Base-by-base conservation (phyloP, 345 rosid species). In the Syzygium jambos region DNA sequence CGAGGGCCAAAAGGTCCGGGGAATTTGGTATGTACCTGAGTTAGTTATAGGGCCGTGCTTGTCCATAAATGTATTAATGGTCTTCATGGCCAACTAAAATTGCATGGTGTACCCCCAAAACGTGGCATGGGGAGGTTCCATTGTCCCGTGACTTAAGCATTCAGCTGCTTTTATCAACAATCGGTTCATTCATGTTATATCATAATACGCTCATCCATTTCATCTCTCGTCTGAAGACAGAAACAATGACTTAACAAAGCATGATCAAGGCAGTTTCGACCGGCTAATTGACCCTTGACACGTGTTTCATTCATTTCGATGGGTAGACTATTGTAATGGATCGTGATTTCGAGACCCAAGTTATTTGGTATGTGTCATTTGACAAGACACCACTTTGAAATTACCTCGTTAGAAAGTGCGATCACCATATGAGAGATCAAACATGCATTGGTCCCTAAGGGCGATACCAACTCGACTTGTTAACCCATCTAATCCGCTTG, bases 381-480 rank as follows among this genome's bases (percentile, higher is more conserved):
- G 25, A 68, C 46, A 68, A 34, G 21, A 34, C 6, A 19, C 7
- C 46, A 17, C 25, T 68, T 30, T 68, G 3, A 68, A 30, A 68
- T 68, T 12, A 1, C 16, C 12, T 68, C 80, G 9, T 65, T 17
- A 9, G 41, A 68, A 11, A 0, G 23, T 17, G 80, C 13, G 5
- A 68, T 2, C 3, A 65, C 41, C 15, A 4, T 29, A 0, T 4
- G 5, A 30, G 41, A 29, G 22, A 65, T 30, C 41, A 15, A 15
- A 19, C 10, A 30, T 65, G 34, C 10, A 15, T 30, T 17, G 6
- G 5, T 65, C 38, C 11, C 34, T 3, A n/a, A n/a, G 30, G 38
- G 9, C 0, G 19, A 13, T 61, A n/a, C 10, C 13, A n/a, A 61
- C 19, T 9, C 34, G 19, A 61, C 19, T n/a, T 61, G 16, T 61